Conservation (phyloP, 1,284 basidiomycete species). For the Apiotrichum domesticum region DNA sequence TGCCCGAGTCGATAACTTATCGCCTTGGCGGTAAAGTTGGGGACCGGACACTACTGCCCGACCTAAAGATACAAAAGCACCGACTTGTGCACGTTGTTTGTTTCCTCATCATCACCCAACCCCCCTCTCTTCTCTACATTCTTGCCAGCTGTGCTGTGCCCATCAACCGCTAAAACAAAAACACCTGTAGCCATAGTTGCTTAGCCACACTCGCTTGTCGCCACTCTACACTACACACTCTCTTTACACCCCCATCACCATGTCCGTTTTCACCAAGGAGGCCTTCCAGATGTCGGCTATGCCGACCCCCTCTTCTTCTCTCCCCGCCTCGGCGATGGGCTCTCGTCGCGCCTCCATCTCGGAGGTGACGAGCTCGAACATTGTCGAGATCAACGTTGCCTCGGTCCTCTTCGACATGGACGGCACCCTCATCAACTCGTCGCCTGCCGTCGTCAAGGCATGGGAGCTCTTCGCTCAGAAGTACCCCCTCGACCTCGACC, state of each 20-base stretch:
- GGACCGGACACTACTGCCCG: not conserved
- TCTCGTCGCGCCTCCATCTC: constrained; percentile 52
- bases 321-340: constrained; percentile 26
- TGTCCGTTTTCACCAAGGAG: constrained; percentile 48
- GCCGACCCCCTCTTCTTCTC: constrained; percentile 32
- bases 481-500: constrained; percentile 44
- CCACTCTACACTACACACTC: constrained; percentile 3
- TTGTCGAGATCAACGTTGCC: constrained; percentile 47
- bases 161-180: too few relatives aligned
- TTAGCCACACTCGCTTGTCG: too few relatives aligned
- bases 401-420: constrained; percentile 47
- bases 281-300: constrained; percentile 47
- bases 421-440: constrained; percentile 44
- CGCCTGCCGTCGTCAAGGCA: constrained; percentile 45
- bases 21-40: too few relatives aligned
- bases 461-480: constrained; percentile 43
- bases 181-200: not conserved
- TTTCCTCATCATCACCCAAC: not conserved
- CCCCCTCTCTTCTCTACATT: constrained; percentile 1
- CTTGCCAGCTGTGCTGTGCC: too few relatives aligned
- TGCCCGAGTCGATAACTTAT: too few relatives aligned
- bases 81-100: not conserved
- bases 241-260: constrained; percentile 26
- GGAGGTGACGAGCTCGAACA: constrained; percentile 52
- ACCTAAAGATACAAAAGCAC: constrained; percentile 2